A percentile compares a stretch with the other conserved stretches of the same genome.
These are phyloP conservation scores for Amanita polypyramis DNA, from an alignment of 768 basidiomycete genomes.

Conservation along the genomic window DNA sequence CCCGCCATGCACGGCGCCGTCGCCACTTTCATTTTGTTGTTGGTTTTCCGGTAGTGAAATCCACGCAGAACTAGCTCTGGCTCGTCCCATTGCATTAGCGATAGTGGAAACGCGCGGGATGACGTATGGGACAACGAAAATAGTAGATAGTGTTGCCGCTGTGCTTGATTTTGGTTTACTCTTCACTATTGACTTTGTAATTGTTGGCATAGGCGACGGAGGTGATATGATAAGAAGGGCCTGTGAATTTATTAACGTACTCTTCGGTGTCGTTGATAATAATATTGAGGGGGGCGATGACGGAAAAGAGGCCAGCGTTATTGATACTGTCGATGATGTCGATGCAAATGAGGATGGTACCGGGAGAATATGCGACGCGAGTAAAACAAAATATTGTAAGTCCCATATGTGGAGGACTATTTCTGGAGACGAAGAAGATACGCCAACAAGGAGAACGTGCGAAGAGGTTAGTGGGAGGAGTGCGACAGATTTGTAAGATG, in stretches of 20 bases:
- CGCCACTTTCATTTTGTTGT: neutral
- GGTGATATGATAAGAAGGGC: conserved; percentile 38
- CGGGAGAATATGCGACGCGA: conserved; percentile 41
- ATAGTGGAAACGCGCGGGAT: conserved; percentile 49
- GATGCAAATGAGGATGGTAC: conserved; percentile 33
- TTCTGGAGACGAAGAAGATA: conserved; percentile 27
- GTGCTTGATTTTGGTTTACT: conserved; percentile 10
- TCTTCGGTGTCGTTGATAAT: neutral
- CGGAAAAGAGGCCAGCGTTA: conserved; percentile 13
- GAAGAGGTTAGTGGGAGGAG: conserved; percentile 45
- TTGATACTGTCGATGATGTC: conserved; percentile 10
- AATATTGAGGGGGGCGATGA: neutral
- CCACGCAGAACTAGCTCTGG: conserved; percentile 6
- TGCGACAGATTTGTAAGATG: conserved; percentile 18
- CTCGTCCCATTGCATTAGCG: conserved; percentile 21
- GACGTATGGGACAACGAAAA: conserved; percentile 50
- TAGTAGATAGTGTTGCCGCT: conserved; percentile 32
- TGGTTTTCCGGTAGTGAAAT: neutral
- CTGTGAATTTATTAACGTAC: conserved; percentile 28
- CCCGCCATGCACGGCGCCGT: neutral
- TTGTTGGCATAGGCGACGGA: neutral
- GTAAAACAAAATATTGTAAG: conserved; percentile 52
- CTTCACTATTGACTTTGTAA: neutral
- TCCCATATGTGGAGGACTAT: conserved; percentile 59
- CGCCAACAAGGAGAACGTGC: conserved; percentile 43